Evolutionary conservation across 805 yeast genomes (phyloP).

Genomic region (Kodamaea restingae): DNA sequence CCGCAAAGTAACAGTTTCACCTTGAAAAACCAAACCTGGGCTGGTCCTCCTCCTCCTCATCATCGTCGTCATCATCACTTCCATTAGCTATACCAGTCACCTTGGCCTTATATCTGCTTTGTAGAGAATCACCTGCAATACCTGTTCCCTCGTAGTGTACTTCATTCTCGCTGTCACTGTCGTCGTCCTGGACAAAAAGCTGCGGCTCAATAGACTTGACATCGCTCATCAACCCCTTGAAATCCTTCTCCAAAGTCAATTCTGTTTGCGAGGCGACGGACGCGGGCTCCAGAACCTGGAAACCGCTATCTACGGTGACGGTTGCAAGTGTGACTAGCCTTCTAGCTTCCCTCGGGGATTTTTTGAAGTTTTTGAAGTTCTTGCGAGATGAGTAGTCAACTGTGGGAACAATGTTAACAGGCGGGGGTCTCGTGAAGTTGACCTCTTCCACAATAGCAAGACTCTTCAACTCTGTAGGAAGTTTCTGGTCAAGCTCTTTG

Average conservation of each 20-base stretch:
- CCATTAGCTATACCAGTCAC: not conserved
- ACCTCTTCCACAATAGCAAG: conserved; percentile 33
- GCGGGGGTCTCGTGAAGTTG: conserved; percentile 13
- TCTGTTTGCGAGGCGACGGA: conserved; percentile 5
- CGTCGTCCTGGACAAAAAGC: conserved; percentile 8
- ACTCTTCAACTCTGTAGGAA: conserved; percentile 21
- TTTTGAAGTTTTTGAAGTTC: conserved; percentile 38
- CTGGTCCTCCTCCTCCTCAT: conserved; percentile 28
- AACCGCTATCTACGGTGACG: conserved; percentile 9
- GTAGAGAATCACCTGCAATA: too few relatives aligned
- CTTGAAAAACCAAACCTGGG: conserved; percentile 33
- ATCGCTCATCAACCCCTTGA: conserved; percentile 12
- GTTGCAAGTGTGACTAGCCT: conserved; percentile 19
- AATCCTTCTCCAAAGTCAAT: conserved; percentile 8
- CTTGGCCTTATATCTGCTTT: too few relatives aligned
- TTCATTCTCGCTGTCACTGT: not conserved
- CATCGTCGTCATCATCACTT: conserved; percentile 20
- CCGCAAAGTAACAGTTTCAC: too few relatives aligned
- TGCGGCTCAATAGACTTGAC: conserved; percentile 8
- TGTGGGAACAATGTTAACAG: conserved; percentile 5
- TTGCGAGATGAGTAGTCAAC: conserved; percentile 19
- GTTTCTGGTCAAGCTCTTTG: conserved; percentile 16
- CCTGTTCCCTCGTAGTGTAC: not conserved
- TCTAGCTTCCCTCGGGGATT: conserved; percentile 10
- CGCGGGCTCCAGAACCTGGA: conserved; percentile 4